These are phyloP conservation scores for Linderniella brevidens DNA, from an alignment of 257 asterid genomes.

Conservation along the genomic window DNA sequence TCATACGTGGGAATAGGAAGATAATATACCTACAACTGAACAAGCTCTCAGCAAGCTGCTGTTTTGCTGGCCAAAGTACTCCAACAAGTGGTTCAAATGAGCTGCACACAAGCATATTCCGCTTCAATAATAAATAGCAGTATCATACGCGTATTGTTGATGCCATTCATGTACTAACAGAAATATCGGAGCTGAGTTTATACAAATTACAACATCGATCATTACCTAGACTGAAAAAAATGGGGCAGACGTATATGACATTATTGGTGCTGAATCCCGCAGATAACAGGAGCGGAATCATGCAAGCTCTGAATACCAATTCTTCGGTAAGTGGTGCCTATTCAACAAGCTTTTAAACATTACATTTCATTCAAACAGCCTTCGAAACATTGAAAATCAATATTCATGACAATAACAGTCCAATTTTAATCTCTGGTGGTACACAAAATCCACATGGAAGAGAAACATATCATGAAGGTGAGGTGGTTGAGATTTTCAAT, in stretches of 20 bases:
- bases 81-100: conserved; percentile 83
- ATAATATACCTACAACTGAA: conserved; percentile 51
- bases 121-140: neutral
- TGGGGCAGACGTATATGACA: conserved; percentile 64
- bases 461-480: too few species aligned
- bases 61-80: conserved; percentile 38
- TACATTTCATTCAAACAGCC: conserved; percentile 2
- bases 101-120: conserved; percentile 40
- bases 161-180: neutral
- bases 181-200: neutral
- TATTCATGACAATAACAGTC: neutral
- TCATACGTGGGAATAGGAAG: conserved; percentile 8
- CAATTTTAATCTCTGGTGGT: too few species aligned
- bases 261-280: conserved; percentile 61
- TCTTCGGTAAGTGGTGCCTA: conserved; percentile 98
- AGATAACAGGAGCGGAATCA: conserved; percentile 83
- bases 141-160: neutral
- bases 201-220: conserved; percentile 3
- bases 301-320: conserved; percentile 93
- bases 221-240: conserved; percentile 85
- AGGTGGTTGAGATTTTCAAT: too few species aligned
- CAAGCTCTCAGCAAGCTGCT: conserved; percentile 51
- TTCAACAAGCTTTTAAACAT: conserved; percentile 8
- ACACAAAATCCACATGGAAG: too few species aligned
- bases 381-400: neutral